Evolutionary conservation across 2,329 filamentous ascomycete species (phyloP), one percentile per base, ranked within the genome.

Genomic region (Thelonectria discophora): DNA sequence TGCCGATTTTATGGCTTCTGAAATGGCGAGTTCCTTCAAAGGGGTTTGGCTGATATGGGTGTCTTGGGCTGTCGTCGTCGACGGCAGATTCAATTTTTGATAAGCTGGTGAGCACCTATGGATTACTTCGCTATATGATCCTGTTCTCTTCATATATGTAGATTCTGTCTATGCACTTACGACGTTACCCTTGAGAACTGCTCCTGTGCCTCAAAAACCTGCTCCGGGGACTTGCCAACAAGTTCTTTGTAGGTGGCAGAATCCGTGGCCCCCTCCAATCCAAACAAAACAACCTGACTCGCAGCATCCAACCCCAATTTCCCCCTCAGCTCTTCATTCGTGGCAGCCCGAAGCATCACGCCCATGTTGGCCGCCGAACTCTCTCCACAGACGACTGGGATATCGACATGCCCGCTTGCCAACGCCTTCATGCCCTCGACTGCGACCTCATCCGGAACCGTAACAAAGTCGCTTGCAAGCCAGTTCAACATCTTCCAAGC

Each of bases 401-500:
- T 21, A 21, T 66, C 64, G 6, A 18, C 50, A 10, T 7, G 32
- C 3, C 55, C 62, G 10, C 2, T 48, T 24, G 62, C 64, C n/a
- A 66, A 32, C 4, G 24, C 58, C n/a, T 55, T 64, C 64, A 66
- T 66, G 10, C 64, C 62, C 4, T 47, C 15, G 3, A 65, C 42
- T 5, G 64, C 64, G 10, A 54, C 40, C 1, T 27, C 43, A 39
- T 66, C 64, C 5, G 62, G 55, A 4, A 66, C 62, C 0, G 64
- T 43, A 11, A 66, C 8, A 27, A 66, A 66, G 45, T 66, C 64
- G 17, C 64, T 66, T 3, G 64, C 20, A 5, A 66, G 55, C 64
- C 64, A 66, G 5, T 37, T 12, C 18, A 66, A 32, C 6, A 66
- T 32, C 39, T 65, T 65, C 62, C 62, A 65, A 3, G 64, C 64